phyloP scores from a whole-genome alignment of 2,329 filamentous ascomycete genomes.

The Penicillium sumatraense region DNA sequence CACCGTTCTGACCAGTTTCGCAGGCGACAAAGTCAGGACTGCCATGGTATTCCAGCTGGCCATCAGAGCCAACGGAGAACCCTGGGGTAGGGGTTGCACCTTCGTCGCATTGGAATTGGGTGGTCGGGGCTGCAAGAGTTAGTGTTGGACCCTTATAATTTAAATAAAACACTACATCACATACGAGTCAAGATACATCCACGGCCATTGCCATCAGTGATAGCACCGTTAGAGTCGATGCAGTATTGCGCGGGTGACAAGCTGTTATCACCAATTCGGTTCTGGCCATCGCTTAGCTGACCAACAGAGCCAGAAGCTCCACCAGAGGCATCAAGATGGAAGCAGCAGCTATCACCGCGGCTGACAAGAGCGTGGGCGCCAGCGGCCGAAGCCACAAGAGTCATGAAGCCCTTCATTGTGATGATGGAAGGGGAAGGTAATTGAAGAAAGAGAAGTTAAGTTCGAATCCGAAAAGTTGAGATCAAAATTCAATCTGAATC shows the following conservation, averaged over 20 bases:
- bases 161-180: slow-evolving; percentile 21
- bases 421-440: background rate
- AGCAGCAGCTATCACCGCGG: slow-evolving; percentile 52
- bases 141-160: too few species aligned
- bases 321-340: slow-evolving; percentile 57
- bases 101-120: slow-evolving; percentile 65
- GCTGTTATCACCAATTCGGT: slow-evolving; percentile 57
- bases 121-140: slow-evolving; percentile 54
- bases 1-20: slow-evolving; percentile 52
- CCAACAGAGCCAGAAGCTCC: slow-evolving; percentile 58
- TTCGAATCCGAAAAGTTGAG: background rate
- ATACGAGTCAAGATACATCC: slow-evolving; percentile 68
- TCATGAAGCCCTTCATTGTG: slow-evolving; percentile 45
- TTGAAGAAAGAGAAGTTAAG: background rate
- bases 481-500: background rate
- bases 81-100: slow-evolving; percentile 58
- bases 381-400: slow-evolving; percentile 42
- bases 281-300: slow-evolving; percentile 66
- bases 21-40: slow-evolving; percentile 64
- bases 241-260: slow-evolving; percentile 57
- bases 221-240: slow-evolving; percentile 55
- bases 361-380: slow-evolving; percentile 48
- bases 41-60: slow-evolving; percentile 57
- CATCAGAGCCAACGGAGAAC: slow-evolving; percentile 60
- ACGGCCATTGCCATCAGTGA: slow-evolving; percentile 60